Conservation (phyloP, 2,329 filamentous ascomycete genomes). For the Aspergillus awamori region DNA sequence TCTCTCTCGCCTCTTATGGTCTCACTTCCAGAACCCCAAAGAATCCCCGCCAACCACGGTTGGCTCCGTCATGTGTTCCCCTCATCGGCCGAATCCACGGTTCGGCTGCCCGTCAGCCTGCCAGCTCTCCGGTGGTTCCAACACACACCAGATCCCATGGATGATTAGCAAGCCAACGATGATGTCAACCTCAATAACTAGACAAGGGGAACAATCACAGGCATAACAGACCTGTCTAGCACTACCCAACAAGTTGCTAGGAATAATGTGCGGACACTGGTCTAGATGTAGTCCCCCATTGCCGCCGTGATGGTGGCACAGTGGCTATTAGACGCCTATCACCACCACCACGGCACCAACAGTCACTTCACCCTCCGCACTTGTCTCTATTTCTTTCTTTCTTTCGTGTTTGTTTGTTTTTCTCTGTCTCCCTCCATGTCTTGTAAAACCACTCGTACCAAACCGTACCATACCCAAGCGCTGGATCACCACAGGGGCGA, state of each 20-base stretch:
- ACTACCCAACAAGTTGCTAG: neutral
- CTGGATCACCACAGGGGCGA: neutral
- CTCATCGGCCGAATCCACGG: too few relatives aligned
- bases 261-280: neutral
- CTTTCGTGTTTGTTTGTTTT: too few relatives aligned
- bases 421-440: neutral
- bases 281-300: neutral
- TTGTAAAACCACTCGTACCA: neutral
- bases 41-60: neutral
- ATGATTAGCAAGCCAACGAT: too few relatives aligned
- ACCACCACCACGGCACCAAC: neutral
- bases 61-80: too few relatives aligned
- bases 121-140: neutral
- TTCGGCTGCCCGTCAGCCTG: neutral
- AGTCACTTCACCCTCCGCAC: neutral
- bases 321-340: neutral
- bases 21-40: neutral
- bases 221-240: neutral
- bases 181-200: too few relatives aligned
- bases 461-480: neutral
- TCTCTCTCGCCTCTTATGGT: neutral
- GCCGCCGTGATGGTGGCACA: neutral
- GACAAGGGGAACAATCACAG: neutral
- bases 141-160: too few relatives aligned
- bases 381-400: too few relatives aligned